A percentile compares a stretch with the other conserved stretches of the same genome.
Conservation (phyloP, 129 eudicot species). For the Daucus carota region DNA sequence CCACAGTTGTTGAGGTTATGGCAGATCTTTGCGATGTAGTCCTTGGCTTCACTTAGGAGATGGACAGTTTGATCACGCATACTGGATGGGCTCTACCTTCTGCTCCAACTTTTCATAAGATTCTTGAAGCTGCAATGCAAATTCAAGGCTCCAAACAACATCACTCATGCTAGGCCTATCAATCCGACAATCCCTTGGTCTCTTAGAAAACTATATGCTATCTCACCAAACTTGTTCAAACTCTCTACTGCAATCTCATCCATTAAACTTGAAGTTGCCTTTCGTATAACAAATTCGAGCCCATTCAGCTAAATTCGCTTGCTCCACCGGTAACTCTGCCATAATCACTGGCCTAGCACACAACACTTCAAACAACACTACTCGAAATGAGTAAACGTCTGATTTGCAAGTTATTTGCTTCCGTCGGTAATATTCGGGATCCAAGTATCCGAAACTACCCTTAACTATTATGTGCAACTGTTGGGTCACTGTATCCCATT, state of each 20-base stretch:
- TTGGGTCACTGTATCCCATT: no score
- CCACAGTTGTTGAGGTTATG: not conserved
- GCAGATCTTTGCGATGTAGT: not conserved
- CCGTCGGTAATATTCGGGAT: not conserved
- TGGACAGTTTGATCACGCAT: not conserved
- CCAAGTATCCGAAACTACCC: no score
- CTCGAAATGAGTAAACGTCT: constrained; percentile 29
- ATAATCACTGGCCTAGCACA: not conserved
- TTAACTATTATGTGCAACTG: no score
- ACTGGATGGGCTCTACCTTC: not conserved
- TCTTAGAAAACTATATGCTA: no score
- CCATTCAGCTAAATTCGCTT: not conserved
- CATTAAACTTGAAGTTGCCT: no score
- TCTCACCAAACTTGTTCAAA: no score
- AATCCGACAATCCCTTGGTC: no score
- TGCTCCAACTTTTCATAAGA: not conserved
- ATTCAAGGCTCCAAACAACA: constrained; percentile 19
- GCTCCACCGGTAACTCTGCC: not conserved
- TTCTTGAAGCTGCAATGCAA: constrained; percentile 22
- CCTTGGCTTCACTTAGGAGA: not conserved
- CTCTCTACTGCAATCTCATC: no score
- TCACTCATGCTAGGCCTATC: constrained; percentile 5
- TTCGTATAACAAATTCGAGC: not conserved
- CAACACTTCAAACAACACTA: constrained; percentile 19
- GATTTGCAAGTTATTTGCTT: constrained; percentile 10